Base-by-base conservation (phyloP, 2,329 filamentous ascomycete species). In the Aureobasidium sp. region DNA sequence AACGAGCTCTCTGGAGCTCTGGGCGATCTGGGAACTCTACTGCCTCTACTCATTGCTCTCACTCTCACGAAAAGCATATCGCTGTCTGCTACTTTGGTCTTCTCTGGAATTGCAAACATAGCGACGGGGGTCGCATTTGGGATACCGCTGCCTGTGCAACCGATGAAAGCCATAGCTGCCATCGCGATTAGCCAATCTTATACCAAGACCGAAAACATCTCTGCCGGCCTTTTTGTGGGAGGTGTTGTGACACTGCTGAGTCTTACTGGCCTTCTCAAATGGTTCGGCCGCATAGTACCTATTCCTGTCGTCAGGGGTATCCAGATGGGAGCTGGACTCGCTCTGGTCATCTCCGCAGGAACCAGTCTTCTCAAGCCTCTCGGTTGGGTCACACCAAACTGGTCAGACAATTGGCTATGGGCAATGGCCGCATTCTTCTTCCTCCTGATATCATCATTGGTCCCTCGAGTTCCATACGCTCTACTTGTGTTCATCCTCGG, bases 251-350 rank as follows among this genome's bases (percentile, higher is more conserved):
- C 93, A 9, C 7, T 95, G 0, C 85, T 97, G 72, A 92, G 88
- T 70, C 71, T 86, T 5, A 95, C 91, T 0, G 90, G 93, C 0
- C 76, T 94, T n/a, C 78, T 97, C 36, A 81, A 81, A 62, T 88
- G 86, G 81, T 86, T 90, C 57, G 87, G 89, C 9, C 76, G 79
- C n/a, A 79, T 86, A 15, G 88, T 95, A 9, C 93, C 93, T 0
- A 84, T 92, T 15, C 90, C 92, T 0, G 88, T 97, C 0, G 87
- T 97, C 59, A 96, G 96, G 72, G 93, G 93, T 34, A 97, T 97
- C 67, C 94, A 97, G 75, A 85, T 97, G 52, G 93, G 93, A 41
- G 93, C 93, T 5, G 93, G 93, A 1, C 79, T 97, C 52, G 91
- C 88, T 17, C 82, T 97, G 17, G 83, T 91, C 60, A 82, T 96